Evolutionary conservation across 1,284 basidiomycete species (phyloP), one percentile per base, ranked within the genome.

Genomic region (Fomes fomentarius): DNA sequence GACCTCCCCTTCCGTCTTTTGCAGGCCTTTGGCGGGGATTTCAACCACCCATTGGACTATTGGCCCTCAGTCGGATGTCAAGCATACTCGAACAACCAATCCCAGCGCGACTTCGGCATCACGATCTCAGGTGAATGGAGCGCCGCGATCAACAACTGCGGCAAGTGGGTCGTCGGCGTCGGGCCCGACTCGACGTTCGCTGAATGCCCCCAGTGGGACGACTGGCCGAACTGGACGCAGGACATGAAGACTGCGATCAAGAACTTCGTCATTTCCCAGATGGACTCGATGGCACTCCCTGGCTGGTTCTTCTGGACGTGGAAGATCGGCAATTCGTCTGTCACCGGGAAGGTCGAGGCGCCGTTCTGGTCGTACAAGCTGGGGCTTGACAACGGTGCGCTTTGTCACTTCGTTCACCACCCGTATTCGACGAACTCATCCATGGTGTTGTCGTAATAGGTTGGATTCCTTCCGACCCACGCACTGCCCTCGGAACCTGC

Each of bases 381-480:
- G 47, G 84, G 83, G 19, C 71, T 81, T 17, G 65, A 76, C 54
- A 66, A 82, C 43, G 83, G 83, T 65, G n/a, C 8, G 62, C 37
- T 37, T 5, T 22, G 2, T 47, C 28, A n/a, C 25, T 21, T 21
- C 17, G 14, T 19, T 9, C 7, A 12, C 24, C 14, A 25, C 9
- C 15, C 26, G 8, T 9, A 11, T 24, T 15, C 12, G 11, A 11
- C 21, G 11, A 10, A 14, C 21, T 22, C 3, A 22, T 37, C 15
- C 8, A 3, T 17, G 15, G 6, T 31, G 1, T 1, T 21, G 30
- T 34, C 28, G 10, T 9, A 4, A 14, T 17, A 65, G 92, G 91
- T 9, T 94, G 86, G 85, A 84, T 93, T 52, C 90, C 91, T 6
- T 73, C 71, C 4, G 89, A 94, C 68, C 92, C 93, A 15, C 77